Conservation (phyloP, 176 grass and related monocot species). For the Eleusine coracana region DNA sequence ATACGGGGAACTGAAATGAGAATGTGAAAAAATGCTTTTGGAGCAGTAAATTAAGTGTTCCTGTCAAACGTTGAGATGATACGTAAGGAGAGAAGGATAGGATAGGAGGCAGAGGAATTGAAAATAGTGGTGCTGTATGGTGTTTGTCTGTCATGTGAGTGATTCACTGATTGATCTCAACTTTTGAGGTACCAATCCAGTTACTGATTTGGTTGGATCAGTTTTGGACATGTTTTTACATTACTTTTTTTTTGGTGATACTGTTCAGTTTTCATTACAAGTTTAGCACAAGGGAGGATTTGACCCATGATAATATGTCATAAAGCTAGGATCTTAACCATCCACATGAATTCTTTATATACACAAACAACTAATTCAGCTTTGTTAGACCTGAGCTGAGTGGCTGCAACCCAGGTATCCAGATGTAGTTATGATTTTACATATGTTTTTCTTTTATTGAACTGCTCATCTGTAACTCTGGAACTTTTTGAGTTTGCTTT, state of each 20-base stretch:
- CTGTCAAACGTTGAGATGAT: not conserved
- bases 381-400: not conserved
- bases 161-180: not conserved
- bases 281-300: not conserved
- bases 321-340: slow-evolving; percentile 5
- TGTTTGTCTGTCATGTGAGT: not conserved
- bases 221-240: not conserved
- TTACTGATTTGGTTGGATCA: not conserved
- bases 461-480: slow-evolving; percentile 6
- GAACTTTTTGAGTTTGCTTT: not conserved
- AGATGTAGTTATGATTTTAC: not conserved
- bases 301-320: not conserved
- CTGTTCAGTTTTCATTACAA: not conserved
- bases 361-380: not conserved
- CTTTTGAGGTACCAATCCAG: not conserved
- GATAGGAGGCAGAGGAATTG: slow-evolving; percentile 8
- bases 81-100: not conserved
- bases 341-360: not conserved
- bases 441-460: slow-evolving; percentile 11
- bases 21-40: not conserved
- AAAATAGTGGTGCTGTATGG: not conserved
- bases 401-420: not conserved
- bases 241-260: not conserved
- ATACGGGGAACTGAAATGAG: not conserved
- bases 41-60: not conserved